Conservation (phyloP, 768 basidiomycete species). For the Mycena olivaceomarginata region DNA sequence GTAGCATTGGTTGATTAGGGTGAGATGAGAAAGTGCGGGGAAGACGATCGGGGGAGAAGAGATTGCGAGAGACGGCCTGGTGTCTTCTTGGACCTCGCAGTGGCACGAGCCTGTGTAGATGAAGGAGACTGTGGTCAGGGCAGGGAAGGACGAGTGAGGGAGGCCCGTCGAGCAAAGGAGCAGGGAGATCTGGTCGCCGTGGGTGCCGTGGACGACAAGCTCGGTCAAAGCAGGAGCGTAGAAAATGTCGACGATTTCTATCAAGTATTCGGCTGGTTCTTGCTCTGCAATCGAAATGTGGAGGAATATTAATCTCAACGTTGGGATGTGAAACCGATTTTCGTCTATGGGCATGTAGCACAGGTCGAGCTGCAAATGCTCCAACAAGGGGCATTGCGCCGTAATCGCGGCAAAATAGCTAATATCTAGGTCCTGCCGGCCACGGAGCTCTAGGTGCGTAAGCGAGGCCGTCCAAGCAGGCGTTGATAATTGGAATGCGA, state of each 20-base stretch:
- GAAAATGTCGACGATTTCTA: background rate
- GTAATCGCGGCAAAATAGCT: background rate
- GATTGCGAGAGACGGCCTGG: background rate
- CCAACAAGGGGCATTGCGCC: background rate
- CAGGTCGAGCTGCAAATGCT: background rate
- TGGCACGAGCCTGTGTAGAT: background rate
- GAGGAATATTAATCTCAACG: slow-evolving; percentile 2
- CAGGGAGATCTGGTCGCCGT: slow-evolving; percentile 8
- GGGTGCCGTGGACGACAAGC: background rate
- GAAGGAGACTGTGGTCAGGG: slow-evolving; percentile 3
- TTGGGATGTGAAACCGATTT: background rate
- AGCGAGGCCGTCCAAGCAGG: background rate
- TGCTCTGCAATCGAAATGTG: background rate
- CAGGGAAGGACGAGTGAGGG: background rate
- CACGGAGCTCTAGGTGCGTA: background rate
- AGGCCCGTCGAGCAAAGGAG: background rate
- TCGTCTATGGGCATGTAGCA: too few species aligned
- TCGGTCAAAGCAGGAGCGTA: background rate
- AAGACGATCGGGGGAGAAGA: background rate
- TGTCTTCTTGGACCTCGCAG: background rate
- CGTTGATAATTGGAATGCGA: background rate
- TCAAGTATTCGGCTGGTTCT: background rate
- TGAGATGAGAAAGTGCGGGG: background rate
- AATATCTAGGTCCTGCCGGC: background rate
- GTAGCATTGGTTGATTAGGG: background rate